Conservation (phyloP, 2,329 filamentous ascomycete genomes). For the Stachybotrys echinatus region DNA sequence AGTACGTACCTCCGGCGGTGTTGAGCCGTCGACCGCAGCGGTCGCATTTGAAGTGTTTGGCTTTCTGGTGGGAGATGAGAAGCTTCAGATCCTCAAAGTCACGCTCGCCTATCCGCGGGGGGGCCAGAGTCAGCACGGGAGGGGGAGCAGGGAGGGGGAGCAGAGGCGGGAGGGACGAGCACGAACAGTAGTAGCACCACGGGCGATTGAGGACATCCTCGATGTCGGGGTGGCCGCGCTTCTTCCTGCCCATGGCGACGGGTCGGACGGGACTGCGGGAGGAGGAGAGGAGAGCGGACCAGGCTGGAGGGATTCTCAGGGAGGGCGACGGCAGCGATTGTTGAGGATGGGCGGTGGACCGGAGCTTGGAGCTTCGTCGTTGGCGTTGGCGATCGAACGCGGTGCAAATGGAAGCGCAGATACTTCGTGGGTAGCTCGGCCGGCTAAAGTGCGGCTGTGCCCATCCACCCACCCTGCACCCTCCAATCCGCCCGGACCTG, state of each 20-base stretch:
- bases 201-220: conserved; percentile 83
- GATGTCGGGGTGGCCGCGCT: conserved; percentile 77
- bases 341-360: too few relatives aligned
- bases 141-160: not conserved
- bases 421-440: too few relatives aligned
- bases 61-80: conserved; percentile 93
- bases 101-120: conserved; percentile 76
- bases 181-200: conserved; percentile 94
- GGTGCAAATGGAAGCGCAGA: too few relatives aligned
- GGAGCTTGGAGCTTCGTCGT: too few relatives aligned
- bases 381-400: too few relatives aligned
- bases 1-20: conserved; percentile 76
- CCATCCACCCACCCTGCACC: too few relatives aligned
- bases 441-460: too few relatives aligned
- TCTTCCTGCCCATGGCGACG: conserved; percentile 77
- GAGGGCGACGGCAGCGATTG: too few relatives aligned
- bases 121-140: not conserved
- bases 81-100: conserved; percentile 98
- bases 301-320: too few relatives aligned
- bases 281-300: too few relatives aligned
- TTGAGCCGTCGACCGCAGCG: conserved; percentile 83
- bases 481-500: too few relatives aligned
- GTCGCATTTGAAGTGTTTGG: conserved; percentile 99
- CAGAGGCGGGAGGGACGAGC: not conserved
- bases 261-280: too few relatives aligned